Conservation (phyloP, 805 yeast genomes). For the Sugiyamaella qingdaonensis region DNA sequence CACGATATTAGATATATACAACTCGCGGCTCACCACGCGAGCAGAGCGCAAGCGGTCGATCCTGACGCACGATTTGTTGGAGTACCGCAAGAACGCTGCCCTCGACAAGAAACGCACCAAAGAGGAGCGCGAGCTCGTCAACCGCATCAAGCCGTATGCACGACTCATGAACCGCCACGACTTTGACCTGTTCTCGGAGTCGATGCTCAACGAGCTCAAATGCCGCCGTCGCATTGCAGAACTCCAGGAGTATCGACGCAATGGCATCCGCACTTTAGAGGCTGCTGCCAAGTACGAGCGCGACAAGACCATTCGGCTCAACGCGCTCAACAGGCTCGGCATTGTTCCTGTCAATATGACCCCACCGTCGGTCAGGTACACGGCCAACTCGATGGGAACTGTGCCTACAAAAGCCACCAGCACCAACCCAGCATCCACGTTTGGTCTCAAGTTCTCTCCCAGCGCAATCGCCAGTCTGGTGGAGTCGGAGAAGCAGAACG, state of each 20-base stretch:
- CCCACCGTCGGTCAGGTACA: conserved; percentile 15
- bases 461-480: not conserved
- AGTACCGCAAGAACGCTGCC: conserved; percentile 76
- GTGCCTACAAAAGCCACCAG: conserved; percentile 1
- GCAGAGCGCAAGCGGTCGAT: conserved; percentile 88
- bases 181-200: conserved; percentile 68
- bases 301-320: conserved; percentile 68
- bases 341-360: conserved; percentile 12
- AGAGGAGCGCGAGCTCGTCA: conserved; percentile 81
- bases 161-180: conserved; percentile 77
- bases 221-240: conserved; percentile 80
- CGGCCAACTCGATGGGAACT: conserved; percentile 15
- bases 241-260: conserved; percentile 87
- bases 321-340: conserved; percentile 55
- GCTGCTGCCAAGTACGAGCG: conserved; percentile 83
- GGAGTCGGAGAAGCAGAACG: not conserved
- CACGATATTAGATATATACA: conserved; percentile 82
- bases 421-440: not conserved
- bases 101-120: conserved; percentile 80
- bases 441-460: conserved; percentile 10
- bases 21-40: conserved; percentile 81
- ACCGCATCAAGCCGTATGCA: conserved; percentile 74
- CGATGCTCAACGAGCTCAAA: conserved; percentile 70
- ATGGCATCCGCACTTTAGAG: conserved; percentile 81
- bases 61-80: conserved; percentile 71